Conservation (phyloP, 495 filamentous ascomycete species). For the Penicillium daleae region DNA sequence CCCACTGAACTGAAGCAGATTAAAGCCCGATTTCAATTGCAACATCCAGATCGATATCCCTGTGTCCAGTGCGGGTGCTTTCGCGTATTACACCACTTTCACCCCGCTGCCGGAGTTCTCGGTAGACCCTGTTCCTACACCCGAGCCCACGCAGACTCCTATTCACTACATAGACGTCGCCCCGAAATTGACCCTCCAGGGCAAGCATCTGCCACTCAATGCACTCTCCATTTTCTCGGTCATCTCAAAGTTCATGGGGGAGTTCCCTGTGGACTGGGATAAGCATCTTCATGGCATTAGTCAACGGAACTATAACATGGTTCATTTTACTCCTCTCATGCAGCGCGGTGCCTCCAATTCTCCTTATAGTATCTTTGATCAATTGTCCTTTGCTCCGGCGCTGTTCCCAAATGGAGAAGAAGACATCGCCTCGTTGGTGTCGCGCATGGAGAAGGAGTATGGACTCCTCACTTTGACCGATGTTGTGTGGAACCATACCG, state of each 20-base stretch:
- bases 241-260: conserved; percentile 97
- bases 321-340: conserved; percentile 96
- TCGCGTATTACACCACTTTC: conserved; percentile 94
- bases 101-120: conserved; percentile 81
- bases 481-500: conserved; percentile 98
- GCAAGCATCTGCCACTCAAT: conserved; percentile 72
- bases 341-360: conserved; percentile 88
- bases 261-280: conserved; percentile 86
- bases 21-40: conserved; percentile 90
- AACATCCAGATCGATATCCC: conserved; percentile 87
- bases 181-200: conserved; percentile 75
- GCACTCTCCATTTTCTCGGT: conserved; percentile 92
- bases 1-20: conserved; percentile 55
- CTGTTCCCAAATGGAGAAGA: conserved; percentile 86
- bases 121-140: conserved; percentile 51
- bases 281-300: conserved; percentile 84
- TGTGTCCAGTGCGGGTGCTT: conserved; percentile 82
- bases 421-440: conserved; percentile 76
- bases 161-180: conserved; percentile 92
- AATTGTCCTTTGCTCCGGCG: conserved; percentile 80
- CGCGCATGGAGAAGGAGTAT: conserved; percentile 82
- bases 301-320: conserved; percentile 94
- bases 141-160: conserved; percentile 66
- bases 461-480: conserved; percentile 89
- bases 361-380: conserved; percentile 95